These are phyloP conservation scores for Nakazawaea wickerhamii DNA, from an alignment of 805 yeast genomes.

Conservation along the genomic window DNA sequence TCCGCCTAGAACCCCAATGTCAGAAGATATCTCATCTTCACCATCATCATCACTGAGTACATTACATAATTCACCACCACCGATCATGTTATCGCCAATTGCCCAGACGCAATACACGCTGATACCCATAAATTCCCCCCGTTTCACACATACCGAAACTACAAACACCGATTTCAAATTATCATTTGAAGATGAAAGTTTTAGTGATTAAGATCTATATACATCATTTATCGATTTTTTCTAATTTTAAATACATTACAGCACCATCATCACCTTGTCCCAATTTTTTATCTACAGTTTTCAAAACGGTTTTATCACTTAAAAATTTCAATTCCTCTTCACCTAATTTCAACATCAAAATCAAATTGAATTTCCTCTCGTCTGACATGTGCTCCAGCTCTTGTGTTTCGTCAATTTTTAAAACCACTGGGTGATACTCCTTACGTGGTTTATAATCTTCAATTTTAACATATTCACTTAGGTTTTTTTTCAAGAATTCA, in stretches of 20 bases:
- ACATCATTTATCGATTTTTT: slow-evolving; percentile 3
- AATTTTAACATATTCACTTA: slow-evolving; percentile 35
- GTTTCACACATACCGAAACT: too few relatives aligned
- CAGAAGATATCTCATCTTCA: background rate
- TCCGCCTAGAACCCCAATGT: background rate
- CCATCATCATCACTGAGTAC: background rate
- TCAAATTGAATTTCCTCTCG: slow-evolving; percentile 1
- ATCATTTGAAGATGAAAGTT: background rate
- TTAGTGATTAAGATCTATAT: background rate
- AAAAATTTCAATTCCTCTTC: slow-evolving; percentile 5
- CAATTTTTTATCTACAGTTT: slow-evolving; percentile 1
- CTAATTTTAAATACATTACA: slow-evolving; percentile 6
- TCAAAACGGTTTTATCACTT: slow-evolving; percentile 1
- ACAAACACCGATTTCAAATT: background rate
- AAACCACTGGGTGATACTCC: slow-evolving; percentile 39
- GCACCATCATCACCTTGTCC: slow-evolving; percentile 1
- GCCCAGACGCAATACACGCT: too few relatives aligned
- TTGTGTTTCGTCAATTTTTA: slow-evolving; percentile 27
- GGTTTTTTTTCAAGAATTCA: slow-evolving; percentile 45
- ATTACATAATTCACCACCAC: background rate
- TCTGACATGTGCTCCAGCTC: background rate
- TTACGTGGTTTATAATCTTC: slow-evolving; percentile 48
- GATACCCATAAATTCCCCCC: background rate
- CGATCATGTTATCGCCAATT: too few relatives aligned
- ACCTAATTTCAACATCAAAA: slow-evolving; percentile 9